Conservation (phyloP, 2,329 filamentous ascomycete genomes). For the Arthrocladium fulminans region DNA sequence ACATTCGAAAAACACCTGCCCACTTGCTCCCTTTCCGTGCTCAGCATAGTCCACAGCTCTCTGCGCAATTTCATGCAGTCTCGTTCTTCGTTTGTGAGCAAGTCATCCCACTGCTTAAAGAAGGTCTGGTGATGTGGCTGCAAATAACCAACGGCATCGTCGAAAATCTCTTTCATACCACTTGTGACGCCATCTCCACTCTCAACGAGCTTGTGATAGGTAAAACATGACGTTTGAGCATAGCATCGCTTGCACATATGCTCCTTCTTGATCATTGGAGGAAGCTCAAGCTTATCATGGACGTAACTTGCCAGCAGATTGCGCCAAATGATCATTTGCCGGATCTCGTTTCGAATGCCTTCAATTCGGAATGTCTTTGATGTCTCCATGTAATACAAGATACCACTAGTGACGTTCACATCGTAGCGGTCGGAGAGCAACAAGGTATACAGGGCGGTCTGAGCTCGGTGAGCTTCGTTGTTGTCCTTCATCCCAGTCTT, state of each 20-base stretch:
- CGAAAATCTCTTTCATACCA: conserved; percentile 71
- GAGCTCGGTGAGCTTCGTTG: conserved; percentile 75
- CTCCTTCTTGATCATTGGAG: conserved; percentile 74
- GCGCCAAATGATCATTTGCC: conserved; percentile 93
- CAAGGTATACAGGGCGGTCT: conserved; percentile 89
- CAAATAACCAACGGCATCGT: conserved; percentile 70
- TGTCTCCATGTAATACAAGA: conserved; percentile 91
- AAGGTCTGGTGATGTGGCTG: conserved; percentile 67
- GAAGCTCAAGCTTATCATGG: conserved; percentile 70
- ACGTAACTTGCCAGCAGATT: conserved; percentile 83
- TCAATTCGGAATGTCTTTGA: conserved; percentile 79
- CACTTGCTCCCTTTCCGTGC: conserved; percentile 73
- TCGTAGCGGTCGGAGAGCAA: conserved; percentile 89
- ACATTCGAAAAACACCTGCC: conserved; percentile 87
- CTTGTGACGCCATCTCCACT: conserved; percentile 72
- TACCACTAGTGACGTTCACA: conserved; percentile 77
- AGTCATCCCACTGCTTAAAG: conserved; percentile 87
- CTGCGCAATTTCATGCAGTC: conserved; percentile 77
- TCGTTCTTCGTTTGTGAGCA: conserved; percentile 89
- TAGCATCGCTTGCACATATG: conserved; percentile 82
- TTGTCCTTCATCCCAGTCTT: conserved; percentile 81
- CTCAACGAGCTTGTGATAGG: conserved; percentile 86
- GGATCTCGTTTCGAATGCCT: conserved; percentile 74
- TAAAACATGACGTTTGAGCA: conserved; percentile 80
- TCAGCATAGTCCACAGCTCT: conserved; percentile 94